Percentiles rank a stretch among this genome's conserved stretches.
These are phyloP conservation scores for Ustilago curta DNA, from an alignment of 1,284 basidiomycete genomes.

Conservation along the genomic window DNA sequence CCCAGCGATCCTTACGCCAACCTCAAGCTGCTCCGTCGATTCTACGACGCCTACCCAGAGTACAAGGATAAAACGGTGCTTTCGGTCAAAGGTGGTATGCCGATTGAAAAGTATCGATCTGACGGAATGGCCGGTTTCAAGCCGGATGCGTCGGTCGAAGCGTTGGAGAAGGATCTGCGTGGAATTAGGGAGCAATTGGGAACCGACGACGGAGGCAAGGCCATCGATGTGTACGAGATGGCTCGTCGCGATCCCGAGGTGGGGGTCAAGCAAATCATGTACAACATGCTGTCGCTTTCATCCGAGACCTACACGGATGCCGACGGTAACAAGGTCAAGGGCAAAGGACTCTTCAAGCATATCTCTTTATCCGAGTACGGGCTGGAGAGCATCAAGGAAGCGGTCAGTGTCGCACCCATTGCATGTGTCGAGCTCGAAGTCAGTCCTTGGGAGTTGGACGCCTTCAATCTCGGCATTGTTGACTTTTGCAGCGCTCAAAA, in stretches of 20 bases:
- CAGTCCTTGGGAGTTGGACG: constrained; percentile 74
- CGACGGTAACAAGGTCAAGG: constrained; percentile 29
- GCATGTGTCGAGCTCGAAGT: constrained; percentile 77
- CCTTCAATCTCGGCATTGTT: constrained; percentile 71
- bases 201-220: constrained; percentile 54
- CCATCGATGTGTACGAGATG: constrained; percentile 59
- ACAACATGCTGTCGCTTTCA: constrained; percentile 51
- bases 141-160: constrained; percentile 36
- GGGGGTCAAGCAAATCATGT: constrained; percentile 44
- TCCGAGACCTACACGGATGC: constrained; percentile 37
- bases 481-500: constrained; percentile 71
- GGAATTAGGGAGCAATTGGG: constrained; percentile 49
- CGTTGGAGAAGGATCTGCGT: constrained; percentile 45
- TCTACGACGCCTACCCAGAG: constrained; percentile 74
- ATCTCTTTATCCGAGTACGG: constrained; percentile 63
- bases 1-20: constrained; percentile 69
- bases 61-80: constrained; percentile 74
- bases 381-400: constrained; percentile 52
- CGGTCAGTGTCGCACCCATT: constrained; percentile 66
- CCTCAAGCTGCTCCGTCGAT: constrained; percentile 71
- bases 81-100: constrained; percentile 72
- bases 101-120: constrained; percentile 21
- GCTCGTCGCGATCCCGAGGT: constrained; percentile 44
- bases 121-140: constrained; percentile 46
- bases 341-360: constrained; percentile 60